Evolutionary conservation across 2,329 filamentous ascomycete species (phyloP), one percentile per base, ranked within the genome.

Genomic region (Bipolaris oryzae): DNA sequence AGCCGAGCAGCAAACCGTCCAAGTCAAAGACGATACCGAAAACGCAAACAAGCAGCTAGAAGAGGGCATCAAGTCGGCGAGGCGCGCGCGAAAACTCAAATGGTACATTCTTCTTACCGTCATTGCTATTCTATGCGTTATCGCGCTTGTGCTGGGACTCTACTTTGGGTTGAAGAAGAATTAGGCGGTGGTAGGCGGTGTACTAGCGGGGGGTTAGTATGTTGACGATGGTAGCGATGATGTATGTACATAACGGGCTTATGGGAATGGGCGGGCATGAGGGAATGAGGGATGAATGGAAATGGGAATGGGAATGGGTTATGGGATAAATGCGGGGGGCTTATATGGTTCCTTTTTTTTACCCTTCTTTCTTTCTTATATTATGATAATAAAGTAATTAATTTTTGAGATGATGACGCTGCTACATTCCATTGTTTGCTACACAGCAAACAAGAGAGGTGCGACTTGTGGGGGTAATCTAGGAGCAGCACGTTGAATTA

Each of bases 71-170:
- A 81, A 84, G 62, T 84, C 84, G 67, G 90, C 89, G 47, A 82
- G 84, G 63, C 83, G 85, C 66, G 84, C 85, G 66, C 84, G 89
- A 68, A 90, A 87, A 80, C 84, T 91, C 78, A 94, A 94, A 82
- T 93, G 91, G 90, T 92, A 85, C 84, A 91, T 88, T 72, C 79
- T 90, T 59, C 77, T 86, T 59, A 80, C 92, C 43, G 70, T 77
- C 25, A 67, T 83, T 18, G 57, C 78, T 21, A 82, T 84, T 58
- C 60, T 82, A 23, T 64, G 77, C 51, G 81, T 85, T 39, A 50
- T 85, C 38, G 84, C 77, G 16, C 74, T 86, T 28, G 72, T 79
- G 15, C 69, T 81, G 50, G 83, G 81, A 7, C 57, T 85, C 33
- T 79, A 78, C 64, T 81, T 82, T 70, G 80, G 80, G 42, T 52